Conservation (phyloP, 352 stramenopile species). For the Phytophthora lateralis region DNA sequence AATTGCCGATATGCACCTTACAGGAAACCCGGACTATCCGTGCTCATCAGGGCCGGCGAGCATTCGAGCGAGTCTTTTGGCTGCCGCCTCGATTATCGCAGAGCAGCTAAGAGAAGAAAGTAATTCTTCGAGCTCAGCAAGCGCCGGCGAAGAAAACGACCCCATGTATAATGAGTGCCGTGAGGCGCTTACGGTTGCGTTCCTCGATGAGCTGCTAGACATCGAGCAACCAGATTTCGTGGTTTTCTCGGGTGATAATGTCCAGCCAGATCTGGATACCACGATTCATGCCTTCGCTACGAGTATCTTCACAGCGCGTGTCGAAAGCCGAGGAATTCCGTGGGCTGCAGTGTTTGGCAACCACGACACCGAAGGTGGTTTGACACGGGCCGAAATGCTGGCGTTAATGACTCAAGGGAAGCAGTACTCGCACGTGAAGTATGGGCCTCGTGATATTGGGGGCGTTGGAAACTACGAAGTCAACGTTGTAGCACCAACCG, state of each 20-base stretch:
- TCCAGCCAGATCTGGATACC: conserved; percentile 37
- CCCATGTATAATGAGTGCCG: conserved; percentile 43
- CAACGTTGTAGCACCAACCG: conserved; percentile 42
- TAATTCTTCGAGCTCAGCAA: conserved; percentile 24
- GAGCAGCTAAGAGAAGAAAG: conserved; percentile 24
- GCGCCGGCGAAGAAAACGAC: conserved; percentile 18
- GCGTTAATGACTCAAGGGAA: conserved; percentile 39
- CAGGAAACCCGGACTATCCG: conserved; percentile 37
- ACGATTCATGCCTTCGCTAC: conserved; percentile 38
- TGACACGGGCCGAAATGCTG: conserved; percentile 49
- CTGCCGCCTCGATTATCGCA: conserved; percentile 32
- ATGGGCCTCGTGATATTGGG: conserved; percentile 46
- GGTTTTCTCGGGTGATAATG: conserved; percentile 68
- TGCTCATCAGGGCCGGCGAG: conserved; percentile 37
- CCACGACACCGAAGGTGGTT: conserved; percentile 60
- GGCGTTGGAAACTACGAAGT: conserved; percentile 76
- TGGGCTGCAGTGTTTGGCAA: conserved; percentile 71
- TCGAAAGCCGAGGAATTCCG: conserved; percentile 52
- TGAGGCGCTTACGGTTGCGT: conserved; percentile 54
- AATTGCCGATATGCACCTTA: conserved; percentile 70
- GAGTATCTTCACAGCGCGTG: conserved; percentile 36
- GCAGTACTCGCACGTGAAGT: conserved; percentile 52
- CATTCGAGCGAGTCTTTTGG: conserved; percentile 33
- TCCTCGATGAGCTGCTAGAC: conserved; percentile 62
- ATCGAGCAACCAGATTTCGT: conserved; percentile 70